Base-by-base conservation (phyloP, 495 filamentous ascomycete species). In the Penicillium lividum region DNA sequence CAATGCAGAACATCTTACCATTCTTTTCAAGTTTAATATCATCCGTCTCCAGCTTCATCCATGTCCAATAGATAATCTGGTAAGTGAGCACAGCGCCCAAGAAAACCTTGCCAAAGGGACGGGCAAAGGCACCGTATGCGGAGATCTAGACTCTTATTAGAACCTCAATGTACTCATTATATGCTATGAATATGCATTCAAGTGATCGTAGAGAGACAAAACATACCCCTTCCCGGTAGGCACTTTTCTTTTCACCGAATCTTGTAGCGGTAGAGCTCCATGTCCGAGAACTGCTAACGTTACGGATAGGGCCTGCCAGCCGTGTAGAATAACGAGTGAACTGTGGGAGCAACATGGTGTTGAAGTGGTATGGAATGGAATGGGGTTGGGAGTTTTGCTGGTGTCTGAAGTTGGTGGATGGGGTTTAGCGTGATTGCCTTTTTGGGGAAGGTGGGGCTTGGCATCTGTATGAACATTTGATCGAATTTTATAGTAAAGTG, bases 51-150 rank as follows among this genome's bases (percentile, higher is more conserved):
- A 98, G 77, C 74, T 90, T 94, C 72, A 84, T 57, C 94, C 93
- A 98, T 22, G 78, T 74, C 83, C 84, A 95, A 73, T 97, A 96
- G 27, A 84, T 72, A 9, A 90, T 65, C 71, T 98, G 94, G 74
- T 96, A 98, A 0, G 88, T 90, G 71, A 96, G 88, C 25, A 97
- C 78, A 13, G 92, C 90, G 51, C 92, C 86, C 8, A 97, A 81
- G 65, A 96, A 88, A 57, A 89, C 87, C 73, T 97, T 98, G 38
- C 82, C 82, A 56, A 98, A 82, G 11, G 94, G 93, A 7, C 88
- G 80, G 28, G 82, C 80, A 71, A 95, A 96, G 53, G 82, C 81
- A 60, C 84, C 86, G 76, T 94, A 98, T 69, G 93, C 92, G 3
- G 77, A 73, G 46, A 85, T 68, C 89, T 96, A 25, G 15, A 59